Conservation (phyloP, 2,329 filamentous ascomycete species). For the Pseudophaeomoniella oleicola region DNA sequence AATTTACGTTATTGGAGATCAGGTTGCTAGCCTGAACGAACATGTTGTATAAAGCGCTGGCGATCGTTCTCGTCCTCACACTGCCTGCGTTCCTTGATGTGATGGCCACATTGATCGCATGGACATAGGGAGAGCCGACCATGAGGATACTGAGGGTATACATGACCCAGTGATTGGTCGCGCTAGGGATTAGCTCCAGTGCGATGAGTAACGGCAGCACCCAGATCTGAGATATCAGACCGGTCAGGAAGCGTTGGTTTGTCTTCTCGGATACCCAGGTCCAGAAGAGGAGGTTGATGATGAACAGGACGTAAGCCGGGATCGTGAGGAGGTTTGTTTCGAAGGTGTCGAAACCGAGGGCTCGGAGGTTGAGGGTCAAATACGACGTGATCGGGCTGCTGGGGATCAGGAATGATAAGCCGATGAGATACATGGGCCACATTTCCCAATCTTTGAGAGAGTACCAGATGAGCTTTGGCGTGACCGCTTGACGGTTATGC, state of each 20-base stretch:
- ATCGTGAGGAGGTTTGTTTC: conserved; percentile 49
- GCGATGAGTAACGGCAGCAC: conserved; percentile 37
- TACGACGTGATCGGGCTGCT: conserved; percentile 20
- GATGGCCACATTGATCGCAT: conserved; percentile 34
- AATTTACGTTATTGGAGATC: conserved; percentile 17
- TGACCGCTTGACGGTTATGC: conserved; percentile 39
- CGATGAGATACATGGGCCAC: conserved; percentile 37
- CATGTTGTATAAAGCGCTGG: conserved; percentile 25
- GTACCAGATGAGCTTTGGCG: conserved; percentile 30
- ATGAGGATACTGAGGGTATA: conserved; percentile 38
- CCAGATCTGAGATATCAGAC: conserved; percentile 38
- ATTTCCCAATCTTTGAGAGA: conserved; percentile 38
- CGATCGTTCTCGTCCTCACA: conserved; percentile 22
- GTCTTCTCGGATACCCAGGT: conserved; percentile 34
- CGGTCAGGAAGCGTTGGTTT: conserved; percentile 35
- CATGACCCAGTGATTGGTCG: conserved; percentile 32
- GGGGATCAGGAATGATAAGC: conserved; percentile 22
- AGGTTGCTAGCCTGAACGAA: conserved; percentile 19
- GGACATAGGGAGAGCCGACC: conserved; percentile 39
- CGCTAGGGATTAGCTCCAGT: conserved; percentile 30
- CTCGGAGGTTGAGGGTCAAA: conserved; percentile 26
- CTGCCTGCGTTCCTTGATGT: conserved; percentile 24
- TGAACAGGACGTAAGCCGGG: conserved; percentile 41
- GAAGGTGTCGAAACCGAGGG: conserved; percentile 41
- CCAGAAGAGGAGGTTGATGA: conserved; percentile 45